Evolutionary conservation across 345 rosid species (phyloP).

Genomic region (Isatis tinctoria): DNA sequence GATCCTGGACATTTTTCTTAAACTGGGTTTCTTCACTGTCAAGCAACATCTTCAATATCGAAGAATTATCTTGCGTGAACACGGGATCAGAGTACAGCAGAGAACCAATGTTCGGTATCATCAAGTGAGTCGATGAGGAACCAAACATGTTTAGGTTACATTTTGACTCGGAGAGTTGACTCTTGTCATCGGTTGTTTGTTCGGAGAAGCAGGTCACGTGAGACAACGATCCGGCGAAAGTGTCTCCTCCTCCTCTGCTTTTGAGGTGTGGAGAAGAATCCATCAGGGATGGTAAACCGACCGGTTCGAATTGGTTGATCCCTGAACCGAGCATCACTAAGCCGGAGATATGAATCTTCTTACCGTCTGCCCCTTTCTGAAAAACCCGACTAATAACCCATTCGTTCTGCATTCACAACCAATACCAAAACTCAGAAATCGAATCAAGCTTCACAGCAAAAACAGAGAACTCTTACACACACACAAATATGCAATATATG

Average conservation of each 20-base stretch:
- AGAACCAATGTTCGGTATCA: conserved; percentile 30
- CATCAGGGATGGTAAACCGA: conserved; percentile 50
- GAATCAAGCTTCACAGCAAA: neutral
- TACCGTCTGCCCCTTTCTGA: conserved; percentile 50
- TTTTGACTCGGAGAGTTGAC: conserved; percentile 25
- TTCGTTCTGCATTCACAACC: conserved; percentile 49
- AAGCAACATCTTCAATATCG: conserved; percentile 44
- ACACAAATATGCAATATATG: neutral
- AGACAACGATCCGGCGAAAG: conserved; percentile 17
- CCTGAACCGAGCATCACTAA: conserved; percentile 28
- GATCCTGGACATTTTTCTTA: conserved; percentile 18
- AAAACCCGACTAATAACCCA: conserved; percentile 74
- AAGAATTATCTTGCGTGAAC: conserved; percentile 40
- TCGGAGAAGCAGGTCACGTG: conserved; percentile 85
- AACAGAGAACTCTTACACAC: neutral
- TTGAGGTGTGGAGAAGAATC: conserved; percentile 39
- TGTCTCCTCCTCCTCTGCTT: conserved; percentile 5
- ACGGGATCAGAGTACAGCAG: conserved; percentile 31
- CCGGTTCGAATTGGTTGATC: conserved; percentile 13
- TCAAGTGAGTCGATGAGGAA: conserved; percentile 36
- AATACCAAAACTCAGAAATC: neutral
- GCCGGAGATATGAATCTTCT: conserved; percentile 42
- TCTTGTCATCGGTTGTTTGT: conserved; percentile 27
- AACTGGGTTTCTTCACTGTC: conserved; percentile 25
- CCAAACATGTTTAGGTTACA: conserved; percentile 14